phyloP scores from a whole-genome alignment of 1,284 basidiomycete genomes.

The Ceratobasidium sp. region DNA sequence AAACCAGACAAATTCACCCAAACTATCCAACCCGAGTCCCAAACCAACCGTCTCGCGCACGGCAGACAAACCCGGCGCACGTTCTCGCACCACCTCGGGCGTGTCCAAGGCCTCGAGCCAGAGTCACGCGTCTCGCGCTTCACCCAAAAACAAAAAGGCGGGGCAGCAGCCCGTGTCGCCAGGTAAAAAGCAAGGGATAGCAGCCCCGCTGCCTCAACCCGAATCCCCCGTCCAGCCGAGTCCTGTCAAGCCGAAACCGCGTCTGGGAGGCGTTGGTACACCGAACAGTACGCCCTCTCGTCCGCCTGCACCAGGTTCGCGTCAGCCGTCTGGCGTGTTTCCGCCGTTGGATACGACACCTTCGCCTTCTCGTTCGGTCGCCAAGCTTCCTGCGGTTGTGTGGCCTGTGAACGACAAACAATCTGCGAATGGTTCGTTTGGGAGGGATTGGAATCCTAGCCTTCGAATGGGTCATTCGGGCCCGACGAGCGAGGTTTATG shows the following conservation, averaged over 20 bases:
- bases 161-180: slow-evolving; percentile 6
- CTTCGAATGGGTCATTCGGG: slow-evolving; percentile 24
- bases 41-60: slow-evolving; percentile 31
- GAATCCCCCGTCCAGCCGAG: slow-evolving; percentile 25
- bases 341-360: slow-evolving; percentile 23
- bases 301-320: slow-evolving; percentile 23
- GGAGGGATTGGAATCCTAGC: slow-evolving; percentile 25
- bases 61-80: slow-evolving; percentile 34
- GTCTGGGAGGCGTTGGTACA: slow-evolving; percentile 1
- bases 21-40: slow-evolving; percentile 28
- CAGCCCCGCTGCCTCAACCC: slow-evolving; percentile 18
- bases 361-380: neutral
- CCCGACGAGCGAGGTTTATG: slow-evolving; percentile 26
- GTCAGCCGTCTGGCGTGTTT: slow-evolving; percentile 24
- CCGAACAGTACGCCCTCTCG: too few relatives aligned
- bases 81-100: slow-evolving; percentile 34
- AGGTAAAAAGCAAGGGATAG: neutral
- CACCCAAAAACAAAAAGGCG: neutral
- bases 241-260: slow-evolving; percentile 28
- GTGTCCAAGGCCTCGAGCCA: slow-evolving; percentile 37
- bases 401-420: slow-evolving; percentile 6
- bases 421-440: slow-evolving; percentile 9
- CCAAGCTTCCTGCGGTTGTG: slow-evolving; percentile 9
- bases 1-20: neutral
- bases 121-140: slow-evolving; percentile 46